phyloP scores from a whole-genome alignment of 176 grass and related monocot genomes.

The Musa troglodytarum region DNA sequence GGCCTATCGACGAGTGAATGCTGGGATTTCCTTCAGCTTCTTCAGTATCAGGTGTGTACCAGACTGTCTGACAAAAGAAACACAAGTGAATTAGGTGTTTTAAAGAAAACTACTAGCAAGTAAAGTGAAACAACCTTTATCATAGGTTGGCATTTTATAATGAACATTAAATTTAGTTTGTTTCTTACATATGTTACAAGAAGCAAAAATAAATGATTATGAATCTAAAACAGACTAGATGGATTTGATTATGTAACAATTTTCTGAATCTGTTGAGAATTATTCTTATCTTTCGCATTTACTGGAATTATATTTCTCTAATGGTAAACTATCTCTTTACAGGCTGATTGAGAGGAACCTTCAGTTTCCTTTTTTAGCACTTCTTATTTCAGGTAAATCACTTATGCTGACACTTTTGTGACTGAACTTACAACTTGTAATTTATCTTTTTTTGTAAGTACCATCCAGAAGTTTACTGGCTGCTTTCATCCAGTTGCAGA shows the following conservation, averaged over 20 bases:
- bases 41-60: neutral
- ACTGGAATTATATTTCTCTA: constrained; percentile 28
- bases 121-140: neutral
- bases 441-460: neutral
- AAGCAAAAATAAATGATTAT: neutral
- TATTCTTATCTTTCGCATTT: constrained; percentile 24
- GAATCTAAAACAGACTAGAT: neutral
- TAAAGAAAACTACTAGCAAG: neutral
- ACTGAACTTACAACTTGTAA: neutral
- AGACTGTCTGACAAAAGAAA: neutral
- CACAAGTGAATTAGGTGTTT: neutral
- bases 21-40: neutral
- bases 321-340: neutral
- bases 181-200: neutral
- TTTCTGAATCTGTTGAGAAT: constrained; percentile 4
- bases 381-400: constrained; percentile 90
- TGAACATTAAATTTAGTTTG: neutral
- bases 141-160: neutral
- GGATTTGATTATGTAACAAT: neutral
- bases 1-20: neutral
- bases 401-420: constrained; percentile 3
- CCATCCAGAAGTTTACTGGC: neutral
- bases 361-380: constrained; percentile 86
- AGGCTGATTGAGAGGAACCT: constrained; percentile 71
- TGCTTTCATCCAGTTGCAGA: neutral